Evolutionary conservation across 192 early-diverging fungal genomes (phyloP).

Genomic region (Chytriomyces sp.): DNA sequence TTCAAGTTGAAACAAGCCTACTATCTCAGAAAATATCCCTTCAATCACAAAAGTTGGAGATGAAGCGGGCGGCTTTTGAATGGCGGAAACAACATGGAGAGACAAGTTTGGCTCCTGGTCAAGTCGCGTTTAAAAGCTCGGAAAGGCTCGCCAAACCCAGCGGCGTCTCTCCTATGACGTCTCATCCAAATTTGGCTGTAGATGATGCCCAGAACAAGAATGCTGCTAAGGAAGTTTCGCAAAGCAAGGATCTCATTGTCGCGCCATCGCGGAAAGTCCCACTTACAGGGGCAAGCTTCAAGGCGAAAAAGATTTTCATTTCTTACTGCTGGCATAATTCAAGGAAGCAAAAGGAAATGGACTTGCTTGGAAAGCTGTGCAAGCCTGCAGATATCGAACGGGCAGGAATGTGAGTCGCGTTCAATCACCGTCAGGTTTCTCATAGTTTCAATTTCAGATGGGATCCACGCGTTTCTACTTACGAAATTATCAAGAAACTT

Average conservation of each 20-base stretch:
- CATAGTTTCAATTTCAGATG: conserved; percentile 2
- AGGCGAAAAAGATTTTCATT: conserved; percentile 23
- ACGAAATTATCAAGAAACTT: not conserved
- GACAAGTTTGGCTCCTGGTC: not conserved
- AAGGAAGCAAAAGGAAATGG: conserved; percentile 3
- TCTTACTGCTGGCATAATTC: conserved; percentile 24
- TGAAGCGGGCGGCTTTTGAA: conserved; percentile 3
- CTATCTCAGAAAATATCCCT: not conserved
- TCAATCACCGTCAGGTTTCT: not conserved
- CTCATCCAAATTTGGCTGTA: not conserved
- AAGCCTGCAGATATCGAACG: not conserved
- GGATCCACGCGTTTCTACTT: conserved; percentile 1
- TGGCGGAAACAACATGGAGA: conserved; percentile 6
- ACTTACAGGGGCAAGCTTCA: not conserved
- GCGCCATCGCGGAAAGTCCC: no score
- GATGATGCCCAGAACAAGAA: not conserved
- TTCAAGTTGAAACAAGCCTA: no score
- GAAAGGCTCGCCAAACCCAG: not conserved
- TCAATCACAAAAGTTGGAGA: not conserved
- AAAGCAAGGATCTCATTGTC: no score
- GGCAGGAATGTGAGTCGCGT: conserved; percentile 4
- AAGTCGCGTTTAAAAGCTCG: no score
- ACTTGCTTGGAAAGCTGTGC: not conserved
- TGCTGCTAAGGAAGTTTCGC: not conserved
- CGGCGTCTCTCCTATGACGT: not conserved